Percentiles rank a stretch among this genome's conserved stretches.
Evolutionary conservation across 441 rosid species (phyloP).

Genomic region (Breynia disticha): DNA sequence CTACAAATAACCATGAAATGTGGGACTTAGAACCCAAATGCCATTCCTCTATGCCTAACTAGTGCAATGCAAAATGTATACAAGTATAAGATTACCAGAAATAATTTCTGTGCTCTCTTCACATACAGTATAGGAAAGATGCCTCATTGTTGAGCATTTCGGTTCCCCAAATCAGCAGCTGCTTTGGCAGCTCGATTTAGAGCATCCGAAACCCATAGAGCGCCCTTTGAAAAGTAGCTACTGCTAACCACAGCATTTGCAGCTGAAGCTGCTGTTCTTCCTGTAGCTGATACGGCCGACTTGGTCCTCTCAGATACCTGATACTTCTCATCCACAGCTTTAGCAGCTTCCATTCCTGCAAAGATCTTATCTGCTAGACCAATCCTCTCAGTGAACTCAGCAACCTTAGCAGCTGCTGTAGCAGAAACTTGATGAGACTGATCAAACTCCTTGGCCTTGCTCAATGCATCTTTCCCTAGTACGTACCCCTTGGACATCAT

Average conservation of each 20-base stretch:
- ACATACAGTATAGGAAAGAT: neutral
- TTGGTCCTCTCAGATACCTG: conserved; percentile 70
- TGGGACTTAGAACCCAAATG: too few relatives aligned
- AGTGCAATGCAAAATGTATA: too few relatives aligned
- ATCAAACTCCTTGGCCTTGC: conserved; percentile 54
- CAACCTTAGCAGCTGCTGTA: conserved; percentile 52
- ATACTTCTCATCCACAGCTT: conserved; percentile 58
- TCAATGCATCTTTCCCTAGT: conserved; percentile 54
- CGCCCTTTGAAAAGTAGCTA: conserved; percentile 45
- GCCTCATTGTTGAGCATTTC: conserved; percentile 25
- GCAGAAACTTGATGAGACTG: conserved; percentile 59
- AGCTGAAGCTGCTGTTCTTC: conserved; percentile 47
- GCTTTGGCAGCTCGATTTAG: conserved; percentile 49
- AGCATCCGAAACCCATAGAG: conserved; percentile 63
- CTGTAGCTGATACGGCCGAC: conserved; percentile 54
- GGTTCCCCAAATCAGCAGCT: conserved; percentile 52
- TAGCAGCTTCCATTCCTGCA: conserved; percentile 53
- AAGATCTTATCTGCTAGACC: conserved; percentile 54
- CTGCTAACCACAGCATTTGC: conserved; percentile 66
- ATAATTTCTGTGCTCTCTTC: too few relatives aligned
- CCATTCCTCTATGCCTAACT: too few relatives aligned
- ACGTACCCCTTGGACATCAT: conserved; percentile 65
- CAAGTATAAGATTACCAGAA: too few relatives aligned
- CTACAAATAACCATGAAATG: too few relatives aligned
- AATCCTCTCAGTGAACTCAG: conserved; percentile 50